A percentile compares a stretch with the other conserved stretches of the same genome.
Conservation (phyloP, 768 basidiomycete genomes). For the Austroboletus eburneus region DNA sequence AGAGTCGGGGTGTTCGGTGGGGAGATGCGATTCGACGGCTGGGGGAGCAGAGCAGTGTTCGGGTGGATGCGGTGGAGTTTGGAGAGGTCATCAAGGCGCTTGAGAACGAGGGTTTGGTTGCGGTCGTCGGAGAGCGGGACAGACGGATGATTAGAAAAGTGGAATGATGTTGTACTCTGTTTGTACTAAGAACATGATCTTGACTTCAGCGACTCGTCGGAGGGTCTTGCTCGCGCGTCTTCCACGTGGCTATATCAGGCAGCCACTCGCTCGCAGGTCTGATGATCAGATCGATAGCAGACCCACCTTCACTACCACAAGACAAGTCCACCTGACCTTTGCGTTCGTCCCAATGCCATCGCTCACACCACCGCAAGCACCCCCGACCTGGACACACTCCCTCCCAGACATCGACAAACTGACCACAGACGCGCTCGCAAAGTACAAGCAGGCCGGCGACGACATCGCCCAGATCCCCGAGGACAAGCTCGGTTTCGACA, state of each 20-base stretch:
- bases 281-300: neutral
- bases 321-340: conserved; percentile 3
- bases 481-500: conserved; percentile 61
- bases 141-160: conserved; percentile 73
- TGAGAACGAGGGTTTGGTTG: conserved; percentile 83
- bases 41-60: conserved; percentile 79
- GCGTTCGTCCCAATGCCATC: conserved; percentile 36
- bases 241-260: conserved; percentile 15
- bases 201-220: neutral
- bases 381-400: conserved; percentile 68
- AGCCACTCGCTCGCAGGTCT: neutral
- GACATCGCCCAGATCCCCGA: conserved; percentile 55
- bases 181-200: too few relatives aligned
- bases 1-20: conserved; percentile 70
- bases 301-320: too few relatives aligned
- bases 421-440: conserved; percentile 57
- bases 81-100: conserved; percentile 68
- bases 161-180: conserved; percentile 35
- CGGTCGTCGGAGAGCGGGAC: conserved; percentile 84
- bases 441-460: conserved; percentile 55
- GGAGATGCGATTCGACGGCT: conserved; percentile 73
- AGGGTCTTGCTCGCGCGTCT: neutral
- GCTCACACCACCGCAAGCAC: conserved; percentile 60
- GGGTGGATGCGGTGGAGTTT: conserved; percentile 79
- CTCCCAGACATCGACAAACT: conserved; percentile 55